Percentiles rank a stretch among this genome's conserved stretches.
Evolutionary conservation across 73 alveolate species (phyloP).

Genomic region (Blepharisma stoltei): DNA sequence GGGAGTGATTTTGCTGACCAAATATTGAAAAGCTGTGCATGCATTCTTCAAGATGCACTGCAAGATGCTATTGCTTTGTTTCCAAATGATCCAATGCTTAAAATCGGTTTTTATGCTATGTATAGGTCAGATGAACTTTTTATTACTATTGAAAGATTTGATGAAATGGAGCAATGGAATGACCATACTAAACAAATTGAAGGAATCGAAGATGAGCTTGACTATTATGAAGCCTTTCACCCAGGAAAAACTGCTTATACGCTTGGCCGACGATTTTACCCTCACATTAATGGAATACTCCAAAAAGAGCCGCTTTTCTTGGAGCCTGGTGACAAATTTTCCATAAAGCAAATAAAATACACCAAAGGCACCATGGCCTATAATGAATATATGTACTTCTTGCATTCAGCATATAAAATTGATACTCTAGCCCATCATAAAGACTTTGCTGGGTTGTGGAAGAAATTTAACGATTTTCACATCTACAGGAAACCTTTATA

Average conservation of each 20-base stretch:
- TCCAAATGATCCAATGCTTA: conserved; percentile 50
- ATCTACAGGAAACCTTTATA: conserved; percentile 20
- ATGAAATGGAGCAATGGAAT: conserved; percentile 43
- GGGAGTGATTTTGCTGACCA: conserved; percentile 65
- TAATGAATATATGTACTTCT: conserved; percentile 76
- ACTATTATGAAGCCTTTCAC: conserved; percentile 17
- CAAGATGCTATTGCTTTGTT: conserved; percentile 57
- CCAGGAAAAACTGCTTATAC: conserved; percentile 46
- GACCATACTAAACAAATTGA: conserved; percentile 38
- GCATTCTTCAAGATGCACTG: conserved; percentile 55
- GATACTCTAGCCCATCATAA: conserved; percentile 62
- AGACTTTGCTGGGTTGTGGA: conserved; percentile 82
- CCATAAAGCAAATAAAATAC: conserved; percentile 50
- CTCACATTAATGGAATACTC: conserved; percentile 68
- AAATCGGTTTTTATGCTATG: conserved; percentile 74
- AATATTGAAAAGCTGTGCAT: conserved; percentile 51
- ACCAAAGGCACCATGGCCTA: conserved; percentile 59
- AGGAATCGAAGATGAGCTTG: conserved; percentile 6
- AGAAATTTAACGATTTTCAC: conserved; percentile 33
- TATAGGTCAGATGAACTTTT: conserved; percentile 51
- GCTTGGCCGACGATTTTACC: conserved; percentile 56
- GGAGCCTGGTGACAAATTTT: conserved; percentile 70
- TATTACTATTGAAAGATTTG: conserved; percentile 70
- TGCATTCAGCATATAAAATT: conserved; percentile 77
- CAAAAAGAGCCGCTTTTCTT: conserved; percentile 64